Base-by-base conservation (phyloP, 2,329 filamentous ascomycete genomes). In the Alternaria ventricosa region DNA sequence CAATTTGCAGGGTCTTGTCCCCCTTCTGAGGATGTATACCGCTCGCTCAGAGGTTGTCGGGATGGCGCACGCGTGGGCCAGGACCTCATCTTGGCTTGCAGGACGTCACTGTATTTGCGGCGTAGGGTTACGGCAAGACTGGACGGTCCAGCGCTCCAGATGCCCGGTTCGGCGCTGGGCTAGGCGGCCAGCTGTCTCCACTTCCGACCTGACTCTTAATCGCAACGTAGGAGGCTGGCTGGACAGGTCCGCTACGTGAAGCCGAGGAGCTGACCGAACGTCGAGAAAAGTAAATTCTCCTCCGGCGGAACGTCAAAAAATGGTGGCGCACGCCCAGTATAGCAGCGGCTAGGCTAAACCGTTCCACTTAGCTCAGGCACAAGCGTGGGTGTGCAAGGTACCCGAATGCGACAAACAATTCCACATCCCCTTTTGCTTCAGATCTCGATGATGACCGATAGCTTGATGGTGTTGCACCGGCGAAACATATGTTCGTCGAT, bases 261-360 rank as follows among this genome's bases (percentile, higher is more conserved):
- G 55, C 60, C 55, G 60, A 62, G 49, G 41, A 23, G 44, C 23
- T 20, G 45, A 56, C 18, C 58, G 49, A 53, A 53, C n/a, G 27
- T 44, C 23, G 23, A 23, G 20, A 57, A 59, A 57, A 61, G 53
- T 61, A 43, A 51, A 50, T 57, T 61, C 53, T 61, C 53, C 58
- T 57, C 54, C 25, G 53, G 53, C n/a, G 44, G 56, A 41, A 63
- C 57, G 51, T 60, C 51, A 43, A 45, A 18, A 45, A 41, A 15
- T 41, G 36, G 50, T 49, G 50, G 60, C 60, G 36, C 46, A 12
- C 43, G 27, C 60, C 55, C 47, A 62, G 47, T 43, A 58, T 59
- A 59, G 55, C 55, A 59, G 61, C 61, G 46, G 61, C 57, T 53
- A 56, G 36, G 55, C 23, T 47, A 59, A 59, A 36, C 22, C 18